Conservation (phyloP, 176 grass and related monocot species). For the Stipa capillata region DNA sequence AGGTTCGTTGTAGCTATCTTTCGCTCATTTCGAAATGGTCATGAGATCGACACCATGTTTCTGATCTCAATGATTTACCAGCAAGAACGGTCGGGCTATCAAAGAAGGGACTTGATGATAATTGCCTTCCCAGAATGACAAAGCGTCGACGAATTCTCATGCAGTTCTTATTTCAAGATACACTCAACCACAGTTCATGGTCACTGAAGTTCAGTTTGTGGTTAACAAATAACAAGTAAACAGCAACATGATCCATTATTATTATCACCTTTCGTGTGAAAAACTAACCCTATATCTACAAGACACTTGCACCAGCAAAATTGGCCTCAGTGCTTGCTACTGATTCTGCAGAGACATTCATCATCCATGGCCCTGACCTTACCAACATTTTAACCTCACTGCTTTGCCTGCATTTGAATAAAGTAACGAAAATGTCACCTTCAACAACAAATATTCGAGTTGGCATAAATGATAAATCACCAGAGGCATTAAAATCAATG, state of each 20-base stretch:
- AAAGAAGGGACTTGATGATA: background rate
- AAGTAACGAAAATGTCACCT: conserved; percentile 2
- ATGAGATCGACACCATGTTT: background rate
- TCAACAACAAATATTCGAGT: background rate
- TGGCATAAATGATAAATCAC: background rate
- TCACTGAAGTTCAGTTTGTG: conserved; percentile 7
- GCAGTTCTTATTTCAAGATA: conserved; percentile 39
- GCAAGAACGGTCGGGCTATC: background rate
- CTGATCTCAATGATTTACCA: background rate
- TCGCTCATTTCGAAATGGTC: too few relatives aligned
- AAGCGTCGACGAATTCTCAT: conserved; percentile 12
- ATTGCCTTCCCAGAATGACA: conserved; percentile 14
- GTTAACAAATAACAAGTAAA: conserved; percentile 22
- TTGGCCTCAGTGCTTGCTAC: conserved; percentile 37
- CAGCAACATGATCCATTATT: conserved; percentile 35
- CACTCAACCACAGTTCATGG: conserved; percentile 12
- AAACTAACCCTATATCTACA: conserved; percentile 49
- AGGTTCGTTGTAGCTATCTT: too few relatives aligned
- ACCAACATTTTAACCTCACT: conserved; percentile 4
- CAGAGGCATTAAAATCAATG: background rate
- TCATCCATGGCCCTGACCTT: conserved; percentile 19
- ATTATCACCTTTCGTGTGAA: background rate
- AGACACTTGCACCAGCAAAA: conserved; percentile 37
- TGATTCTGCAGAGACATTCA: conserved; percentile 9
- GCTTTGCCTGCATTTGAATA: conserved; percentile 42